Conservation (phyloP, 2,329 filamentous ascomycete species). For the Parastagonospora avenae region DNA sequence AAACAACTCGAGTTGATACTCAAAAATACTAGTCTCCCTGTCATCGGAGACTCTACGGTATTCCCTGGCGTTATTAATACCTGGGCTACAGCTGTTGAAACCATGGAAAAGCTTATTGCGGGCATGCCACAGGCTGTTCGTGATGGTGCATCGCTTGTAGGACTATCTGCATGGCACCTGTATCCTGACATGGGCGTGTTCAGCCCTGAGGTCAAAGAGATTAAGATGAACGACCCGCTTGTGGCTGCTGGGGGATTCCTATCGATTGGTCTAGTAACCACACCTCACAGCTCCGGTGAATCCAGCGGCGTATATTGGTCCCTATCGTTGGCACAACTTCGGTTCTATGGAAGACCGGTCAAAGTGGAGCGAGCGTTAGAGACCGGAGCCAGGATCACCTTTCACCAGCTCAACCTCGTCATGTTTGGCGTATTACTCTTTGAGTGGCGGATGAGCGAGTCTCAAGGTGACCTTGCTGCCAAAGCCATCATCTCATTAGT, state of each 20-base stretch:
- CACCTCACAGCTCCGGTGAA: background rate
- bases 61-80: conserved; percentile 13
- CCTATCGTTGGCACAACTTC: conserved; percentile 8
- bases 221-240: background rate
- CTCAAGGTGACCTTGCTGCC: too few species aligned
- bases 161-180: background rate
- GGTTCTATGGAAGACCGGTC: conserved; percentile 8
- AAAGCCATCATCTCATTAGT: background rate
- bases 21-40: conserved; percentile 10
- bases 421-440: background rate
- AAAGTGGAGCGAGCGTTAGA: background rate
- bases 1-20: conserved; percentile 15
- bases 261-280: background rate
- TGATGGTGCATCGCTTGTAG: conserved; percentile 8
- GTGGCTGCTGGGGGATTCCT: background rate
- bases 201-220: too few species aligned
- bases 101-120: conserved; percentile 14
- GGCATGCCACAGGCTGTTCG: conserved; percentile 11
- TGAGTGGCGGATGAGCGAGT: background rate
- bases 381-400: background rate
- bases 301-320: conserved; percentile 9
- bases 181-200: background rate
- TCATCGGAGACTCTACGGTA: background rate
- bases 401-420: conserved; percentile 1
- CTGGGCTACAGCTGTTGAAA: conserved; percentile 12